Evolutionary conservation across 2,329 filamentous ascomycete species (phyloP).

Genomic region (Colletotrichum plurivorum): DNA sequence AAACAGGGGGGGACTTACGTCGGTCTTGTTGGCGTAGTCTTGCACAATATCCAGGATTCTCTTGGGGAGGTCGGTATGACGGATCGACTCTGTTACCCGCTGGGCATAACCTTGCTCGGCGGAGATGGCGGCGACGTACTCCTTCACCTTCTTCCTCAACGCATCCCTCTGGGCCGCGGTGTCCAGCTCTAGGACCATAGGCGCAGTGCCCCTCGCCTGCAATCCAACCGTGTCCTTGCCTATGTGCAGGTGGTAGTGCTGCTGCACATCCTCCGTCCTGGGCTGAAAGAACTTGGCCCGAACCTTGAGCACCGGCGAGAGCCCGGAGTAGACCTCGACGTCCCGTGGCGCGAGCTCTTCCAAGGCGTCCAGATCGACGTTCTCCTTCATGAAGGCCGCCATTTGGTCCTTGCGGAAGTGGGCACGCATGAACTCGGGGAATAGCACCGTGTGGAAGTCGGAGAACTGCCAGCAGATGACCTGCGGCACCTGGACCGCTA

Average conservation of each 20-base stretch:
- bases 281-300: slow-evolving; percentile 67
- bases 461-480: slow-evolving; percentile 72
- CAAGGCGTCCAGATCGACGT: slow-evolving; percentile 60
- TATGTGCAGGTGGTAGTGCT: slow-evolving; percentile 64
- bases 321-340: slow-evolving; percentile 66
- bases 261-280: slow-evolving; percentile 61
- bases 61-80: slow-evolving; percentile 60
- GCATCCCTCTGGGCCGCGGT: slow-evolving; percentile 59
- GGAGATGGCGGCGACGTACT: slow-evolving; percentile 64
- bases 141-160: slow-evolving; percentile 60
- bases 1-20: slow-evolving; percentile 50
- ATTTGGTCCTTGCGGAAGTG: slow-evolving; percentile 68
- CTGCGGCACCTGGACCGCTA: slow-evolving; percentile 64
- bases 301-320: slow-evolving; percentile 61
- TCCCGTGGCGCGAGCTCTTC: slow-evolving; percentile 53
- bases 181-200: slow-evolving; percentile 65
- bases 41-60: slow-evolving; percentile 64
- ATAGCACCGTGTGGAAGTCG: slow-evolving; percentile 67
- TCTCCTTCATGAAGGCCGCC: slow-evolving; percentile 62
- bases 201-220: slow-evolving; percentile 58
- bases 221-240: slow-evolving; percentile 56
- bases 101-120: slow-evolving; percentile 63
- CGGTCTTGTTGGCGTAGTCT: slow-evolving; percentile 60
- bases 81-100: slow-evolving; percentile 64
- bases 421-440: slow-evolving; percentile 65